A percentile compares a stretch with the other conserved stretches of the same genome.
Conservation (phyloP, 495 filamentous ascomycete species). For the Platismatia glauca region DNA sequence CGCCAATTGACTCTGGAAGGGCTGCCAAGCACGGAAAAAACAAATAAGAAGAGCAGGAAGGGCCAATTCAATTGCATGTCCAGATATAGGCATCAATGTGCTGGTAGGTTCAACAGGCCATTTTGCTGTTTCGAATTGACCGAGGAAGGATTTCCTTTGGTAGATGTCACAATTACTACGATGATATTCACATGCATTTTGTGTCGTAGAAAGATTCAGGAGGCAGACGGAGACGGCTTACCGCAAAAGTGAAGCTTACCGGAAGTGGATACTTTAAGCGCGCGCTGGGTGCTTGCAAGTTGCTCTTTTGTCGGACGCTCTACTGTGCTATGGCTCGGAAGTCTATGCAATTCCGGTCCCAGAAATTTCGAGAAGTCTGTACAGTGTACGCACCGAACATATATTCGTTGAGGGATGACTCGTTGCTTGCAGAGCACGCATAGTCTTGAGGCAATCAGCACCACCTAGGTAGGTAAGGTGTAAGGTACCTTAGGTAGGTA, state of each 20-base stretch:
- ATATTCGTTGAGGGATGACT: no score
- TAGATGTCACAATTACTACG: no score
- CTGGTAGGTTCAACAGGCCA: neutral
- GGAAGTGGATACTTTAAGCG: neutral
- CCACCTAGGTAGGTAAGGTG: no score
- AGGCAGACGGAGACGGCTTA: no score
- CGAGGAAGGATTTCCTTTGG: no score
- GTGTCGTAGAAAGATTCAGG: no score
- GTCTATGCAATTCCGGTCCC: neutral
- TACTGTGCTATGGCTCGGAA: neutral
- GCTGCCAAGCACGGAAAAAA: neutral
- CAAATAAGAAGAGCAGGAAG: neutral
- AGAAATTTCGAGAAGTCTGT: neutral
- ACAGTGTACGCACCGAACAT: no score
- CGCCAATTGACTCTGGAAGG: neutral
- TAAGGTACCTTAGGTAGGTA: no score
- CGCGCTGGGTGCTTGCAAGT: neutral
- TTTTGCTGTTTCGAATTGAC: neutral
- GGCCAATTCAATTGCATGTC: neutral
- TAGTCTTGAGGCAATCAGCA: no score
- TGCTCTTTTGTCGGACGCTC: no score
- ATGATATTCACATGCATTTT: no score
- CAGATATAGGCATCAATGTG: neutral
- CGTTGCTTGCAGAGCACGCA: no score
- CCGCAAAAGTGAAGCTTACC: neutral